phyloP scores from a whole-genome alignment of 306 rosid genomes.

The Malus sieversii region DNA sequence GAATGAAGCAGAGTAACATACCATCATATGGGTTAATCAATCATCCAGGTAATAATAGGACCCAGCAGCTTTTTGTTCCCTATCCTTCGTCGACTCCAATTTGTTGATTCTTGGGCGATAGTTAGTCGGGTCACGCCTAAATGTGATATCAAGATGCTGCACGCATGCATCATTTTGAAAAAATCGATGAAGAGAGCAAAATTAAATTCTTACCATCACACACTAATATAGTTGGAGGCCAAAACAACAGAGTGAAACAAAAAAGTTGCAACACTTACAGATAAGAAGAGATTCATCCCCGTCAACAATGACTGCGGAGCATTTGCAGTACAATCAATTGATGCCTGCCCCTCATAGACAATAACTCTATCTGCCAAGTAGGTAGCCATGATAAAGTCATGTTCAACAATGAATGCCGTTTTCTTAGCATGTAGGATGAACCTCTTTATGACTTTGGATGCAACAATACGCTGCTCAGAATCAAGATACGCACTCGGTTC shows the following conservation, averaged over 20 bases:
- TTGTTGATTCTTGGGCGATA: slow-evolving; percentile 91
- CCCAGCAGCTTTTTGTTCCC: slow-evolving; percentile 88
- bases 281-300: slow-evolving; percentile 97
- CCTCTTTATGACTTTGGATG: slow-evolving; percentile 94
- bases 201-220: not conserved
- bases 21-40: slow-evolving; percentile 16
- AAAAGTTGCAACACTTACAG: slow-evolving; percentile 47
- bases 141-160: slow-evolving; percentile 93
- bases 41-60: slow-evolving; percentile 95
- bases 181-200: not conserved
- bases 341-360: slow-evolving; percentile 84
- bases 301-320: slow-evolving; percentile 87
- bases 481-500: slow-evolving; percentile 99
- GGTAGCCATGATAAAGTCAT: slow-evolving; percentile 96
- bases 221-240: not conserved
- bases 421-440: slow-evolving; percentile 97
- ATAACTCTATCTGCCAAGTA: slow-evolving; percentile 96
- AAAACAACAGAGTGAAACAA: not conserved
- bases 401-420: slow-evolving; percentile 95
- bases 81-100: slow-evolving; percentile 77
- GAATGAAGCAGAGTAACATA: not conserved
- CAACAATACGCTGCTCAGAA: slow-evolving; percentile 95
- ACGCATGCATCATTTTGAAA: not conserved
- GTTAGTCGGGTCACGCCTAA: slow-evolving; percentile 93
- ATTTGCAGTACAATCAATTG: slow-evolving; percentile 81